Evolutionary conservation across 768 basidiomycete genomes (phyloP).

Genomic region (Dacryopinax primogenitus): DNA sequence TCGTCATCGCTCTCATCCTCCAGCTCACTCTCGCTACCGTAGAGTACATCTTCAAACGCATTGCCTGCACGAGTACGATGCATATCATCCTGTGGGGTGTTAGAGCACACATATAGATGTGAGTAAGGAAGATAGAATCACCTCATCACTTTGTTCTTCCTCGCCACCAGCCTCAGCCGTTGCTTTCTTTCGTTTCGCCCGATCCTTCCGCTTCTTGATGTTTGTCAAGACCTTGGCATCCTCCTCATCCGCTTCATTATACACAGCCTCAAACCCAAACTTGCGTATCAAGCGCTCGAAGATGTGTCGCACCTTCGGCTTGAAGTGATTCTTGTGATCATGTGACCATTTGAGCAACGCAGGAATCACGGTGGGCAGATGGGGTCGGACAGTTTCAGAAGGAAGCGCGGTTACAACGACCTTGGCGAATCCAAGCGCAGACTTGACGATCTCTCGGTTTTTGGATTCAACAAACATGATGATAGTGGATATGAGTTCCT

Average conservation of each 20-base stretch:
- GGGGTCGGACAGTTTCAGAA: conserved; percentile 53
- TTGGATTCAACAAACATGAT: conserved; percentile 76
- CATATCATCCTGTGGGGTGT: conserved; percentile 22
- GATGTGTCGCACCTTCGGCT: conserved; percentile 88
- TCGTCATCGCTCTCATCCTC: conserved; percentile 38
- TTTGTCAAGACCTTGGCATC: conserved; percentile 80
- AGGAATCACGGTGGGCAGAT: conserved; percentile 66
- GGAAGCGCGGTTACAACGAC: conserved; percentile 81
- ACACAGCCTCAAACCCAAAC: conserved; percentile 75
- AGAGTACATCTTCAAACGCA: conserved; percentile 93
- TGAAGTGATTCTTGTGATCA: conserved; percentile 99
- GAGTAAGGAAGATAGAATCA: conserved; percentile 17
- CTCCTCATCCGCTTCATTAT: conserved; percentile 55
- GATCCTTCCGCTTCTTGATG: conserved; percentile 90
- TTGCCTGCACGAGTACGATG: conserved; percentile 53
- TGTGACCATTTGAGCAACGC: conserved; percentile 84
- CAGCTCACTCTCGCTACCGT: conserved; percentile 88
- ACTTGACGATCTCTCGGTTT: conserved; percentile 97
- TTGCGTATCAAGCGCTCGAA: conserved; percentile 90
- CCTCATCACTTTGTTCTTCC: conserved; percentile 39
- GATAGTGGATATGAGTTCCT: conserved; percentile 73
- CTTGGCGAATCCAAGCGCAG: conserved; percentile 87
- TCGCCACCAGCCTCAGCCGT: conserved; percentile 38
- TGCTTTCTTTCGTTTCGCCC: conserved; percentile 79
- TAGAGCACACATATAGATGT: background rate